These are phyloP conservation scores for Nothophytophthora sp. DNA, from an alignment of 352 stramenopile genomes.

Conservation along the genomic window DNA sequence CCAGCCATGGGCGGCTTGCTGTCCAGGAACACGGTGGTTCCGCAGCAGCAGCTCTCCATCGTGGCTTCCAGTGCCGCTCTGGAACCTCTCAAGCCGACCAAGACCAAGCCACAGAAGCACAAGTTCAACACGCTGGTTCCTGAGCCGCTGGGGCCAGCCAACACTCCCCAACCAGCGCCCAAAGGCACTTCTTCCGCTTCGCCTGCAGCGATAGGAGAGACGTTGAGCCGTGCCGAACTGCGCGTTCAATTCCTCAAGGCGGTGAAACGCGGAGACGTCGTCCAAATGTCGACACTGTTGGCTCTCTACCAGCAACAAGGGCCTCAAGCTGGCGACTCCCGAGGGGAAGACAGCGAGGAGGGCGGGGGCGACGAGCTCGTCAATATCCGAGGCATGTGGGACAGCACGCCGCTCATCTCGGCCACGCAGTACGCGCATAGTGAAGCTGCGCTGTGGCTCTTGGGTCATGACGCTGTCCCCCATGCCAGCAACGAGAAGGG, in stretches of 20 bases:
- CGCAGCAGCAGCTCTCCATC: conserved; percentile 28
- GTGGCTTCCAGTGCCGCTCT: conserved; percentile 25
- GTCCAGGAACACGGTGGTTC: conserved; percentile 50
- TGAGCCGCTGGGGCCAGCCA: conserved; percentile 19
- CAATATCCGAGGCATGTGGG: conserved; percentile 82
- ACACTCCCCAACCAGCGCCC: background rate
- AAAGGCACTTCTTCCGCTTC: background rate
- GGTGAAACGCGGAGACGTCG: conserved; percentile 59
- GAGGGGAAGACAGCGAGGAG: conserved; percentile 22
- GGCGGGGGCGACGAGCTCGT: conserved; percentile 29
- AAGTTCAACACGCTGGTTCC: conserved; percentile 45
- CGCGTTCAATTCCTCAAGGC: conserved; percentile 66
- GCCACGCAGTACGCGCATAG: conserved; percentile 67
- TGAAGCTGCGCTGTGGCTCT: conserved; percentile 55
- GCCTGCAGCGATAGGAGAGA: background rate
- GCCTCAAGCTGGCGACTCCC: background rate
- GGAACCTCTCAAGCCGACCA: conserved; percentile 5
- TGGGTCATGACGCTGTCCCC: conserved; percentile 41
- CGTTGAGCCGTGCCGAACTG: conserved; percentile 43
- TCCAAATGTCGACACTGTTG: conserved; percentile 30
- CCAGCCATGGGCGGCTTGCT: conserved; percentile 41
- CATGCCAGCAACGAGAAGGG: conserved; percentile 65
- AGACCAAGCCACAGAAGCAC: conserved; percentile 31
- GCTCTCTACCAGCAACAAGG: conserved; percentile 17
- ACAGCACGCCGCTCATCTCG: conserved; percentile 81